A percentile compares a stretch with the other conserved stretches of the same genome.
Evolutionary conservation across 176 grass and related monocot species (phyloP).

Genomic region (Puccinellia tenuiflora): DNA sequence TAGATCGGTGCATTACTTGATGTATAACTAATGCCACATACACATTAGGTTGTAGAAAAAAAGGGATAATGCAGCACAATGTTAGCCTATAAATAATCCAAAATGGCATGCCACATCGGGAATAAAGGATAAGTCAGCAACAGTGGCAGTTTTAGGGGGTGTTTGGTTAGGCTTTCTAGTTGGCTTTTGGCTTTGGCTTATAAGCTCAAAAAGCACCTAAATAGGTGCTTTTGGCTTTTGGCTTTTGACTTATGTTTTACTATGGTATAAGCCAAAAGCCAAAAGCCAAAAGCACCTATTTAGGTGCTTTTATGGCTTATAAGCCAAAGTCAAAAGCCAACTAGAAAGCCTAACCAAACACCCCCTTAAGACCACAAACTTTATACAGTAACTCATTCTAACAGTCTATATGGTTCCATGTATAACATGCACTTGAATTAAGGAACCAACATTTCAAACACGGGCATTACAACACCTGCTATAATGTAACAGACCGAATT

Average conservation of each 20-base stretch:
- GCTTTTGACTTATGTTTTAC: no score
- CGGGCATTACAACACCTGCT: not conserved
- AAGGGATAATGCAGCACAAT: not conserved
- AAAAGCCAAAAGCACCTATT: no score
- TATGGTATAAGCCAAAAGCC: no score
- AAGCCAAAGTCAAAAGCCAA: no score
- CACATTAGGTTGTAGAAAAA: not conserved
- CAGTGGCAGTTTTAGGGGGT: not conserved
- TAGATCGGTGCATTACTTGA: not conserved
- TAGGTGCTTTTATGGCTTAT: no score
- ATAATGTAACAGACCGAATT: no score
- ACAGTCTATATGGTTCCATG: not conserved
- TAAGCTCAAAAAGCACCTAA: no score
- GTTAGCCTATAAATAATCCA: not conserved
- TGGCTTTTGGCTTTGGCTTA: no score
- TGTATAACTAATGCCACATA: not conserved
- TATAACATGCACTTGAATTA: not conserved
- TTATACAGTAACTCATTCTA: not conserved
- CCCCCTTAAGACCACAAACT: not conserved
- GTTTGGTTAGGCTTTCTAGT: no score
- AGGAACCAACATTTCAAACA: not conserved
- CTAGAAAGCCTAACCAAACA: no score
- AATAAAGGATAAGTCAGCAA: not conserved
- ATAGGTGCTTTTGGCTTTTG: no score
- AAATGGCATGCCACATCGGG: not conserved